Percentiles rank a stretch among this genome's conserved stretches.
phyloP scores from a whole-genome alignment of 192 early-diverging fungal species.

The Gonapodya prolifera region DNA sequence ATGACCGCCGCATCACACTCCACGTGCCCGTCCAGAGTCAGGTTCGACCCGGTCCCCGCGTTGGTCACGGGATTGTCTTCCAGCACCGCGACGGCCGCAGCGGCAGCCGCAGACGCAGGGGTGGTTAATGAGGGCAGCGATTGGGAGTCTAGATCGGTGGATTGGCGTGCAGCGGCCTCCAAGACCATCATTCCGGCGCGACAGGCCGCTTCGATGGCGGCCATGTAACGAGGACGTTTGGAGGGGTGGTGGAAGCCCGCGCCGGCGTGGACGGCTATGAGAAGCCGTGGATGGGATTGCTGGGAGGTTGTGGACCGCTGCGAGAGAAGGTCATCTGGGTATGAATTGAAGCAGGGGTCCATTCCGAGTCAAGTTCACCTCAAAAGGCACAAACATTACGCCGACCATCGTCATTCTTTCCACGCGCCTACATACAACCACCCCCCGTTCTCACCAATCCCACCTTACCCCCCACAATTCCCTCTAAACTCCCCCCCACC shows the following conservation, averaged over 20 bases:
- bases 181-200: not conserved
- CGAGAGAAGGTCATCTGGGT: too few species aligned
- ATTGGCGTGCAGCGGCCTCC: not conserved
- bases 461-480: not conserved
- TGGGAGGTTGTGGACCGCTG: too few species aligned
- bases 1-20: conserved; percentile 3
- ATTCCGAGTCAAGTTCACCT: too few species aligned
- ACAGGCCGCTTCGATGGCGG: not conserved
- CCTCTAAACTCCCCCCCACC: not conserved
- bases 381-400: not conserved
- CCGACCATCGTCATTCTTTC: too few species aligned
- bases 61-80: not conserved
- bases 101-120: not conserved
- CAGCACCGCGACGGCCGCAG: not conserved
- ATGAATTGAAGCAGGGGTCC: too few species aligned
- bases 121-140: not conserved
- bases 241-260: not conserved
- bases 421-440: not conserved
- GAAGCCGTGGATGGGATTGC: too few species aligned
- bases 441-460: not conserved
- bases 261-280: conserved; percentile 5
- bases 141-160: too few species aligned
- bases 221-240: not conserved
- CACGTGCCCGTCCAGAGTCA: not conserved
- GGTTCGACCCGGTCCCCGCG: not conserved